Evolutionary conservation across 257 asterid genomes (phyloP).

Genomic region (Penstemon newberryi): DNA sequence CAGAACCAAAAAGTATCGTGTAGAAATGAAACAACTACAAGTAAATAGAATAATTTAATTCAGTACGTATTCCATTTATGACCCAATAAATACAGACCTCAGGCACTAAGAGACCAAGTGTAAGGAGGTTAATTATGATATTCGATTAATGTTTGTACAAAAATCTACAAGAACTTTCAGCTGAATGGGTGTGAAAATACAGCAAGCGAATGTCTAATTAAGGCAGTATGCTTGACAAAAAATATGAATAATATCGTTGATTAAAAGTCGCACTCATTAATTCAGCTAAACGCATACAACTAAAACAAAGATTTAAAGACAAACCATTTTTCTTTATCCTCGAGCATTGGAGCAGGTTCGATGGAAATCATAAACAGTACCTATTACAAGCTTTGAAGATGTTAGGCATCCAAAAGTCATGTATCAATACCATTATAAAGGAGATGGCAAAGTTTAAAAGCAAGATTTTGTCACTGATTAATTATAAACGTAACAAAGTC

Average conservation of each 20-base stretch:
- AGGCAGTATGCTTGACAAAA: conserved; percentile 6
- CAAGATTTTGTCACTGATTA: conserved; percentile 16
- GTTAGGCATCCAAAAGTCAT: conserved; percentile 34
- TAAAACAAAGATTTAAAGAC: conserved; percentile 36
- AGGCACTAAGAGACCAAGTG: too few relatives aligned
- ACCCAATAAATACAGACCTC: too few relatives aligned
- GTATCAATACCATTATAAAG: conserved; percentile 18
- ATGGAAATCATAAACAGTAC: conserved; percentile 93
- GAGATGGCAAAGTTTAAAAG: conserved; percentile 12
- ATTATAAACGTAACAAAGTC: neutral
- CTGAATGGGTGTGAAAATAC: neutral
- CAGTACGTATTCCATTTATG: neutral
- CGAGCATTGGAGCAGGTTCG: conserved; percentile 99
- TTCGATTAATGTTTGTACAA: neutral
- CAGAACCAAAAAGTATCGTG: neutral
- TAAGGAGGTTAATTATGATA: neutral
- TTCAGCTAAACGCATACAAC: conserved; percentile 5
- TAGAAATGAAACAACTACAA: conserved; percentile 9
- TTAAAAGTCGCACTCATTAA: conserved; percentile 7
- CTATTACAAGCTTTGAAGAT: conserved; percentile 49
- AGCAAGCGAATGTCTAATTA: conserved; percentile 2
- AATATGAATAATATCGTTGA: conserved; percentile 7
- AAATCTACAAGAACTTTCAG: conserved; percentile 10
- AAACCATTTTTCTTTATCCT: conserved; percentile 96
- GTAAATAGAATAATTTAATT: conserved; percentile 11